Evolutionary conservation across 2,329 filamentous ascomycete genomes (phyloP).

Genomic region (Emergomyces africanus): DNA sequence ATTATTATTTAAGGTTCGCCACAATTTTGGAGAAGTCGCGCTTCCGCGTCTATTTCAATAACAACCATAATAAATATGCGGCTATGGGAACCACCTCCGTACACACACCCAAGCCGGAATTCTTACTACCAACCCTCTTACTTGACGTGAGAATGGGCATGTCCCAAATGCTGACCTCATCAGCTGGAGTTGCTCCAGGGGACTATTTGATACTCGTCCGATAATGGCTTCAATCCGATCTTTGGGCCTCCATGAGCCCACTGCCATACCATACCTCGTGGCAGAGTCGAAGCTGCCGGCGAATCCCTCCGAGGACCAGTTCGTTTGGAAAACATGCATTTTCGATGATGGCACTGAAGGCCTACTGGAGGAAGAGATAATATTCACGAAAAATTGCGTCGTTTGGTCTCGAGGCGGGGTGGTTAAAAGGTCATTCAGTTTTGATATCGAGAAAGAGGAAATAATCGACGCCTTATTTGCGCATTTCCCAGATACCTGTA

Average conservation of each 20-base stretch:
- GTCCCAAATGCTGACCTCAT: slow-evolving; percentile 12
- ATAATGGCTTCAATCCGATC: slow-evolving; percentile 84
- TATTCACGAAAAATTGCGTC: slow-evolving; percentile 62
- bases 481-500: slow-evolving; percentile 50
- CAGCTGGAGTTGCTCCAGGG: slow-evolving; percentile 14
- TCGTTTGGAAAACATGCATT: slow-evolving; percentile 59
- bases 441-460: slow-evolving; percentile 73
- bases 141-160: slow-evolving; percentile 18
- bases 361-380: slow-evolving; percentile 60
- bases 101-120: slow-evolving; percentile 10
- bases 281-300: slow-evolving; percentile 62
- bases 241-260: slow-evolving; percentile 79
- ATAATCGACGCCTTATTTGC: slow-evolving; percentile 80
- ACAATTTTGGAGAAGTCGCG: slow-evolving; percentile 1
- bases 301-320: slow-evolving; percentile 50
- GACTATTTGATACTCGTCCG: slow-evolving; percentile 14
- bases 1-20: not conserved
- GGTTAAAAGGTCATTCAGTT: slow-evolving; percentile 73
- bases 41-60: slow-evolving; percentile 4
- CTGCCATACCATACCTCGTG: slow-evolving; percentile 70
- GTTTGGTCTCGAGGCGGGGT: slow-evolving; percentile 82
- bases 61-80: no score
- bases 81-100: not conserved
- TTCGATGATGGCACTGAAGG: slow-evolving; percentile 31
- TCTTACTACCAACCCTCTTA: slow-evolving; percentile 7